phyloP scores from a whole-genome alignment of 345 rosid genomes.

The Turritis glabra region DNA sequence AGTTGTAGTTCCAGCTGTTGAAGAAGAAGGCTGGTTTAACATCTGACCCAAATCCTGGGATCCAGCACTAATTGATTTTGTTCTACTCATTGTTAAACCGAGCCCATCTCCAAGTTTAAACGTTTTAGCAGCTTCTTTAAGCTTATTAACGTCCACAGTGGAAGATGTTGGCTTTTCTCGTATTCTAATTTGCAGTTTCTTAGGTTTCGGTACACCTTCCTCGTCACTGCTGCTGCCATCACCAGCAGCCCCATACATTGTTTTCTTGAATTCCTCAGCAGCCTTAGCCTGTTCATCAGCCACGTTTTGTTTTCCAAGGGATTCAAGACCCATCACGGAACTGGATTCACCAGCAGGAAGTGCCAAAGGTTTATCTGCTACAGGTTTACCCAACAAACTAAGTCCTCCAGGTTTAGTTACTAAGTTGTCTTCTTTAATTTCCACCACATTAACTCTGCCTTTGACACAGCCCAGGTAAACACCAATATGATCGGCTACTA shows the following conservation, averaged over 20 bases:
- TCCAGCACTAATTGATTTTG: conserved; percentile 60
- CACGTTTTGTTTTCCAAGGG: conserved; percentile 55
- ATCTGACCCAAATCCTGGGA: conserved; percentile 68
- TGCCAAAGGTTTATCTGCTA: conserved; percentile 49
- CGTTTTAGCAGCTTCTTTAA: conserved; percentile 89
- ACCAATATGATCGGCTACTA: conserved; percentile 85
- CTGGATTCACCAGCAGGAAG: conserved; percentile 50
- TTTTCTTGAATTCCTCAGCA: conserved; percentile 96
- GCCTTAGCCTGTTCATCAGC: conserved; percentile 94
- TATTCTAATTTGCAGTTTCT: conserved; percentile 84
- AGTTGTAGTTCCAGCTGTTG: conserved; percentile 38
- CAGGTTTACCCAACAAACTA: conserved; percentile 48
- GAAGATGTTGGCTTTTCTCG: conserved; percentile 83
- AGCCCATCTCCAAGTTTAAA: conserved; percentile 86
- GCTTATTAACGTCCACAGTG: conserved; percentile 83
- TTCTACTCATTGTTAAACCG: conserved; percentile 66
- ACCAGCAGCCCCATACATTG: conserved; percentile 73
- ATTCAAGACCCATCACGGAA: conserved; percentile 83
- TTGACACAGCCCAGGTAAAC: conserved; percentile 88
- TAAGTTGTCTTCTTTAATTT: conserved; percentile 84
- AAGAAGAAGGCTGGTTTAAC: conserved; percentile 51
- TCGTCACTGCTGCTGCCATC: conserved; percentile 98
- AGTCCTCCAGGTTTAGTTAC: conserved; percentile 57
- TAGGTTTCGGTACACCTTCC: conserved; percentile 70
- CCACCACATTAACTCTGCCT: conserved; percentile 91